Percentiles rank a stretch among this genome's conserved stretches.
These are phyloP conservation scores for Dryadomyces quercivorus DNA, from an alignment of 2,329 filamentous ascomycete species.

Conservation along the genomic window DNA sequence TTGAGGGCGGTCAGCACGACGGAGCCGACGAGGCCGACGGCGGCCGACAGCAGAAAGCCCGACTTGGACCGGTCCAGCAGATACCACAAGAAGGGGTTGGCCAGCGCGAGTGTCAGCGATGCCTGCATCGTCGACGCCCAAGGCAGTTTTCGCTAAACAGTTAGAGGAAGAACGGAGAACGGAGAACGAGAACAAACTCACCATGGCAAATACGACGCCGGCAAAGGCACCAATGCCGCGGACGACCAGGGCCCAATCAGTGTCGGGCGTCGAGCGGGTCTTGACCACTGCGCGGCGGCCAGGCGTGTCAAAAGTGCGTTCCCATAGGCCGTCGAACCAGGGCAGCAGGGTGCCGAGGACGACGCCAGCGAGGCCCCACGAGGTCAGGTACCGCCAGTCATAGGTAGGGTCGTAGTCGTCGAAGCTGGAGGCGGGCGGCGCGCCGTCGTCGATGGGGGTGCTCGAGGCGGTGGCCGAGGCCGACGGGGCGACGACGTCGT, in stretches of 20 bases:
- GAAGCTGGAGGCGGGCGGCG: neutral
- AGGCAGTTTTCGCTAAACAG: slow-evolving; percentile 62
- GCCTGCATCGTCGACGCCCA: slow-evolving; percentile 95
- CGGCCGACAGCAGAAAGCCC: slow-evolving; percentile 67
- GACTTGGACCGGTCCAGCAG: slow-evolving; percentile 81
- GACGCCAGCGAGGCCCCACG: slow-evolving; percentile 76
- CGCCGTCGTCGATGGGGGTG: slow-evolving; percentile 30
- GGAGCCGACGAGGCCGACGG: slow-evolving; percentile 64
- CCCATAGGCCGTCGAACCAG: slow-evolving; percentile 70
- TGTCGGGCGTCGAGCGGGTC: slow-evolving; percentile 29
- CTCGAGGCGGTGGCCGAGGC: neutral
- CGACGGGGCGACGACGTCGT: neutral
- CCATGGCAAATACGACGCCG: slow-evolving; percentile 58
- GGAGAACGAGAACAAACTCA: slow-evolving; percentile 33
- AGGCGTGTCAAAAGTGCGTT: slow-evolving; percentile 29
- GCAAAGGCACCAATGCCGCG: slow-evolving; percentile 49
- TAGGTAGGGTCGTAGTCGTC: slow-evolving; percentile 16
- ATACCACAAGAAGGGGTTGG: slow-evolving; percentile 93
- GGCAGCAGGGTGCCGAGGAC: slow-evolving; percentile 69
- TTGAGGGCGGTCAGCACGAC: slow-evolving; percentile 61
- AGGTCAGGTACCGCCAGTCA: slow-evolving; percentile 56
- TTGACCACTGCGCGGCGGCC: slow-evolving; percentile 13
- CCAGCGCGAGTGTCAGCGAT: slow-evolving; percentile 75
- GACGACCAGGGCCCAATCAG: slow-evolving; percentile 60
- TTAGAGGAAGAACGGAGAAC: slow-evolving; percentile 3